Percentiles rank a stretch among this genome's conserved stretches.
phyloP scores from a whole-genome alignment of 2,329 filamentous ascomycete species.

The Nemania serpens region DNA sequence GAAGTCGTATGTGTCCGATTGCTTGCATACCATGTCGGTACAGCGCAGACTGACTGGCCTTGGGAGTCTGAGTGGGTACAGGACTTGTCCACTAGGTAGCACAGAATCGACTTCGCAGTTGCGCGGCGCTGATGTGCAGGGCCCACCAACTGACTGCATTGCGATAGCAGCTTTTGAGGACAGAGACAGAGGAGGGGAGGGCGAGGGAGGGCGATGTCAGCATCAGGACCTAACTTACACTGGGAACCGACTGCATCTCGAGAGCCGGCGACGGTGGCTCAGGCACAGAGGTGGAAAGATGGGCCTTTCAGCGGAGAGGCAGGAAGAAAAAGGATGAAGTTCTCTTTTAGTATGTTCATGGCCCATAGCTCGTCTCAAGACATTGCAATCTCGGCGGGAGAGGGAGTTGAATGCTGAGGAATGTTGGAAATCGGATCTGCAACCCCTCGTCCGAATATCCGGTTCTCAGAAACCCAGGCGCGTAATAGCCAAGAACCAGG shows the following conservation, averaged over 20 bases:
- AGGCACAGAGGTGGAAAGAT: slow-evolving; percentile 36
- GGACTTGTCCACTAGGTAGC: background rate
- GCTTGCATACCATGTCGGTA: too few relatives aligned
- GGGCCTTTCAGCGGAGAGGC: slow-evolving; percentile 43
- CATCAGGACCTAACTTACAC: slow-evolving; percentile 48
- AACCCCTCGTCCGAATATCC: slow-evolving; percentile 7
- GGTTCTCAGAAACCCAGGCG: background rate
- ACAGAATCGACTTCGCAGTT: slow-evolving; percentile 12
- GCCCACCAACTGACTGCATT: slow-evolving; percentile 25
- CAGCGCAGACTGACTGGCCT: background rate
- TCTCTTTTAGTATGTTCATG: slow-evolving; percentile 37
- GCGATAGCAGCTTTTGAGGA: slow-evolving; percentile 3
- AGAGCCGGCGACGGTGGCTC: slow-evolving; percentile 43
- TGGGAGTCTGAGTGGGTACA: slow-evolving; percentile 13
- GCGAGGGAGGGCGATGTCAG: slow-evolving; percentile 16
- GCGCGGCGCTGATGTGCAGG: slow-evolving; percentile 10
- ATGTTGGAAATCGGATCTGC: slow-evolving; percentile 31
- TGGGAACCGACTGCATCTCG: slow-evolving; percentile 60
- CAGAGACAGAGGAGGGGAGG: slow-evolving; percentile 2
- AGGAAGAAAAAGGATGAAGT: slow-evolving; percentile 34
- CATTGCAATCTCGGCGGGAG: slow-evolving; percentile 35
- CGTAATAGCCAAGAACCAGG: background rate
- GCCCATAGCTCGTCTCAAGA: slow-evolving; percentile 43
- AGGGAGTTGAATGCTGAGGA: slow-evolving; percentile 27
- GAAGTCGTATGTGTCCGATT: background rate